Conservation (phyloP, 2,329 filamentous ascomycete species). For the Teratosphaeria zuluensis region DNA sequence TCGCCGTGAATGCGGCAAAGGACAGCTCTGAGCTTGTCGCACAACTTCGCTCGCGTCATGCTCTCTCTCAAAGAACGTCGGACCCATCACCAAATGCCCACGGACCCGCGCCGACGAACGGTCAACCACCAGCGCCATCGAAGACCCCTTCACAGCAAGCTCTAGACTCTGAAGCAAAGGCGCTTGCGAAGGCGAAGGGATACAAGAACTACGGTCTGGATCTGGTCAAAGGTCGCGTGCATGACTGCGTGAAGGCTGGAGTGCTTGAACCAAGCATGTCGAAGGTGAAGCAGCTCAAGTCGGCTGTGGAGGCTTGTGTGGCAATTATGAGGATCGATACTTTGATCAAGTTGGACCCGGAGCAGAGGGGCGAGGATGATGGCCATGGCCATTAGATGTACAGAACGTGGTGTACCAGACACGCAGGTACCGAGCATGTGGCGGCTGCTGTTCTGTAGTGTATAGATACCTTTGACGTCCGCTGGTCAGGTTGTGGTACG, state of each 20-base stretch:
- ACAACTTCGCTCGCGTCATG: conserved; percentile 87
- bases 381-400: conserved; percentile 27
- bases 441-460: neutral
- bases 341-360: conserved; percentile 93
- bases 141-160: neutral
- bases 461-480: neutral
- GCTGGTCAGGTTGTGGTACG: neutral
- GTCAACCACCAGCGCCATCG: conserved; percentile 10
- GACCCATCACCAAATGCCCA: conserved; percentile 49
- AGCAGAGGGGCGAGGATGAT: conserved; percentile 69
- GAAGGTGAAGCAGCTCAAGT: conserved; percentile 97
- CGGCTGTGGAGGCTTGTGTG: conserved; percentile 95
- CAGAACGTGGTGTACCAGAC: neutral
- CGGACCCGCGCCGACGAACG: conserved; percentile 7
- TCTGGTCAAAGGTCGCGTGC: conserved; percentile 76
- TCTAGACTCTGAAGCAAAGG: conserved; percentile 63
- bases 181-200: conserved; percentile 82
- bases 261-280: conserved; percentile 96
- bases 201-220: conserved; percentile 99
- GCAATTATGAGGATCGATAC: conserved; percentile 99
- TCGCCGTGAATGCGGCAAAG: conserved; percentile 94
- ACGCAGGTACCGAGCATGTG: neutral
- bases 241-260: conserved; percentile 87
- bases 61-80: conserved; percentile 85
- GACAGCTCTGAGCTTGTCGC: conserved; percentile 92